These are phyloP conservation scores for Cerrena zonata DNA, from an alignment of 1,284 basidiomycete genomes.

Conservation along the genomic window DNA sequence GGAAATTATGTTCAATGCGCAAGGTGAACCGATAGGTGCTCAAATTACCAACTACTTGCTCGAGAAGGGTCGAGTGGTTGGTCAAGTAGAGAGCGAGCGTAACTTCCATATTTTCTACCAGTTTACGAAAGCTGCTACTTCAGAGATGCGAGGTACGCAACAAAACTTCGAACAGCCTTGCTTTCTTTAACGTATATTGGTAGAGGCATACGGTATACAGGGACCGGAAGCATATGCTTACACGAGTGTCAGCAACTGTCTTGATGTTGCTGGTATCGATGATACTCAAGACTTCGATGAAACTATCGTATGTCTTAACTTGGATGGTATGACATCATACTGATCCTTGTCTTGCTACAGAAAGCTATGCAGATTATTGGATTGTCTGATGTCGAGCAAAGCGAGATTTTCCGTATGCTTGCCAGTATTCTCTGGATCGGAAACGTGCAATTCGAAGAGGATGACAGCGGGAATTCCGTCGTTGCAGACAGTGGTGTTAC, in stretches of 20 bases:
- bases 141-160: slow-evolving; percentile 75
- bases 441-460: slow-evolving; percentile 86
- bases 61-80: slow-evolving; percentile 95
- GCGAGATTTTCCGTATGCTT: slow-evolving; percentile 89
- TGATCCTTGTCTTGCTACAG: slow-evolving; percentile 33
- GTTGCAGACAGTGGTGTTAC: slow-evolving; percentile 85
- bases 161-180: slow-evolving; percentile 1
- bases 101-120: slow-evolving; percentile 99
- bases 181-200: neutral
- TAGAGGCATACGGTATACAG: slow-evolving; percentile 94
- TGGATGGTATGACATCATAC: neutral
- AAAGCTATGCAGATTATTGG: slow-evolving; percentile 94
- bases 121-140: slow-evolving; percentile 91
- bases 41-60: slow-evolving; percentile 98
- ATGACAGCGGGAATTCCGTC: slow-evolving; percentile 82
- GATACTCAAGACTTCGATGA: slow-evolving; percentile 85
- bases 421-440: slow-evolving; percentile 94
- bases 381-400: slow-evolving; percentile 78
- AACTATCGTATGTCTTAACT: slow-evolving; percentile 61
- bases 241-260: slow-evolving; percentile 86
- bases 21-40: slow-evolving; percentile 92
- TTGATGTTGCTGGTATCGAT: slow-evolving; percentile 88
- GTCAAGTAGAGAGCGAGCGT: slow-evolving; percentile 93
- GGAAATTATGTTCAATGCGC: slow-evolving; percentile 96
- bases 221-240: slow-evolving; percentile 95